A percentile compares a stretch with the other conserved stretches of the same genome.
Conservation (phyloP, 495 filamentous ascomycete genomes). For the Staphylotrichum tortipilum region DNA sequence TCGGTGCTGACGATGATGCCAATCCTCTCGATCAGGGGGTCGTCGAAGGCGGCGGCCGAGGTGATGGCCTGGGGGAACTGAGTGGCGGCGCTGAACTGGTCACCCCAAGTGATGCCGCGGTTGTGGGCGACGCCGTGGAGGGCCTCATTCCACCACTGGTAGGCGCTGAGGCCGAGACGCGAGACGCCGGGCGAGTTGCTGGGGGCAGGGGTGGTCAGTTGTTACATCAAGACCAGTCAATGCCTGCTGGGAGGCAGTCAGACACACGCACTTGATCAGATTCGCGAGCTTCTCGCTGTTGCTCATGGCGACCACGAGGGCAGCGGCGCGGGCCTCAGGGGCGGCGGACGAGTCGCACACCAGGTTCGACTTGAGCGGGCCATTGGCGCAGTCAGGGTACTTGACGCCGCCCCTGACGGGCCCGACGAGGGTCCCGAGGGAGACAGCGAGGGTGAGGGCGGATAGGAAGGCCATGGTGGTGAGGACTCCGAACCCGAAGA, state of each 20-base stretch:
- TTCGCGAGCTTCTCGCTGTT: slow-evolving; percentile 36
- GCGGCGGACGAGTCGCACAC: slow-evolving; percentile 17
- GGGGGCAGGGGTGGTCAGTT: neutral
- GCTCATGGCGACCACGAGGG: slow-evolving; percentile 34
- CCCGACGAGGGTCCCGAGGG: neutral
- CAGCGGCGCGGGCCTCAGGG: slow-evolving; percentile 24
- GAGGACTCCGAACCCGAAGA: too few species aligned
- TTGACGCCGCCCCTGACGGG: slow-evolving; percentile 6
- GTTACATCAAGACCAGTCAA: too few species aligned
- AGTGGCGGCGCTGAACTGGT: slow-evolving; percentile 36
- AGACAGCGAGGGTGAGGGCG: neutral
- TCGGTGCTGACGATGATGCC: slow-evolving; percentile 48
- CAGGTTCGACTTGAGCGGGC: slow-evolving; percentile 27
- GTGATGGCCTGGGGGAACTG: slow-evolving; percentile 40
- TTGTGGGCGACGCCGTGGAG: slow-evolving; percentile 38
- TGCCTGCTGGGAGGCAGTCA: too few species aligned
- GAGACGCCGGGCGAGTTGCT: slow-evolving; percentile 29
- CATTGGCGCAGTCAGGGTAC: slow-evolving; percentile 27
- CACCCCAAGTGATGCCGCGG: slow-evolving; percentile 28
- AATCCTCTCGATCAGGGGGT: slow-evolving; percentile 34
- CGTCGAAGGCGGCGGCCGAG: slow-evolving; percentile 39
- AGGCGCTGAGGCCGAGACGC: slow-evolving; percentile 35
- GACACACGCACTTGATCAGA: slow-evolving; percentile 21
- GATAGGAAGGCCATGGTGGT: neutral
- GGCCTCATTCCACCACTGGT: slow-evolving; percentile 48